A percentile compares a stretch with the other conserved stretches of the same genome.
Evolutionary conservation across 2,329 filamentous ascomycete species (phyloP).

Genomic region (Reticulascus tulasneorum): DNA sequence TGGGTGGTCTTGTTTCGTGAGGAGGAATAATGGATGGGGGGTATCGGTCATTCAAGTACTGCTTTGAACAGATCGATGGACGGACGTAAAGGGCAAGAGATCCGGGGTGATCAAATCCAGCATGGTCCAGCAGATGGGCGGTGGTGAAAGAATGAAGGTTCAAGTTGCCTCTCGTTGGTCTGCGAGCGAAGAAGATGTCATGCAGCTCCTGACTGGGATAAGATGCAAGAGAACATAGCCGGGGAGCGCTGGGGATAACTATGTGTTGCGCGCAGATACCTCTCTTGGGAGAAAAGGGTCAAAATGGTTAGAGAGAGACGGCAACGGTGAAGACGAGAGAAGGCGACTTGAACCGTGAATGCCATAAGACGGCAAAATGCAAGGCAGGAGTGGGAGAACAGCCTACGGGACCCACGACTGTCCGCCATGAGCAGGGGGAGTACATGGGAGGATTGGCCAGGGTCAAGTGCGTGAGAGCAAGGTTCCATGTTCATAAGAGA

Average conservation of each 20-base stretch:
- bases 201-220: conserved; percentile 6
- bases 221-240: conserved; percentile 3
- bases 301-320: not conserved
- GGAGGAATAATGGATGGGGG: not conserved
- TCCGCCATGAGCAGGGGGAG: conserved; percentile 7
- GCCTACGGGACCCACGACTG: conserved; percentile 3
- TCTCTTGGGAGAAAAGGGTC: no score
- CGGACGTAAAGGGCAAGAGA: not conserved
- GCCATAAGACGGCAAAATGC: conserved; percentile 8
- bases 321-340: not conserved
- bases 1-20: not conserved
- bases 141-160: not conserved
- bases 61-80: not conserved
- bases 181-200: no score
- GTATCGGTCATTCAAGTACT: conserved; percentile 1
- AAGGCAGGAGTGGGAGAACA: not conserved
- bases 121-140: not conserved
- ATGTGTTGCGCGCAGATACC: no score
- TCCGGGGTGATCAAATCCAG: not conserved
- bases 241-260: not conserved
- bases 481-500: conserved; percentile 6
- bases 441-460: conserved; percentile 4
- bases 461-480: conserved; percentile 4
- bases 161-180: not conserved
- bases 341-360: no score